These are phyloP conservation scores for Cyberlindnera bimundalis DNA, from an alignment of 805 yeast species.

Conservation along the genomic window DNA sequence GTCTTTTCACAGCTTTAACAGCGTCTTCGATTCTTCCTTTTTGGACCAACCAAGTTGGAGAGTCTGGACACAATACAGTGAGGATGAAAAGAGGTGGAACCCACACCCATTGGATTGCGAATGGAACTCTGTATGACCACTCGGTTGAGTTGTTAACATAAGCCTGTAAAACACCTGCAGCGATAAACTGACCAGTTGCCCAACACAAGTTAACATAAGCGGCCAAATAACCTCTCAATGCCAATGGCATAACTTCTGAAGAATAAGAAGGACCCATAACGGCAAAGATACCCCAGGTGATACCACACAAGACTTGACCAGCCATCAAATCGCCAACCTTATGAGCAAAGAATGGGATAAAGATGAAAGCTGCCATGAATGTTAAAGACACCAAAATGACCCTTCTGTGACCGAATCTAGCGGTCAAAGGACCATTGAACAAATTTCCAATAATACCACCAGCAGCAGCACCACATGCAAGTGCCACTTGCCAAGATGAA, in stretches of 20 bases:
- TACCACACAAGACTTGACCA: constrained; percentile 41
- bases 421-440: constrained; percentile 27
- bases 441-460: constrained; percentile 34
- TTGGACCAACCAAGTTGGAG: constrained; percentile 54
- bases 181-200: constrained; percentile 50
- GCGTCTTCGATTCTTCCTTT: constrained; percentile 43
- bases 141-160: constrained; percentile 24
- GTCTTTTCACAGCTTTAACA: constrained; percentile 29
- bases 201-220: constrained; percentile 40
- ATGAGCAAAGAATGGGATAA: constrained; percentile 39
- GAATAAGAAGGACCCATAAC: constrained; percentile 38
- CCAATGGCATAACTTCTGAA: constrained; percentile 42
- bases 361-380: constrained; percentile 35
- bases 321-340: constrained; percentile 34
- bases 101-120: constrained; percentile 62
- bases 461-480: constrained; percentile 30
- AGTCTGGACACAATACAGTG: constrained; percentile 49
- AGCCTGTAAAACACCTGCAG: constrained; percentile 48
- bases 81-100: constrained; percentile 44
- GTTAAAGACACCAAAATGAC: constrained; percentile 31
- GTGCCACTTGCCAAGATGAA: constrained; percentile 43
- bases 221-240: constrained; percentile 37
- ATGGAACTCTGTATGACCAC: constrained; percentile 50
- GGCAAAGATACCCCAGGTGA: constrained; percentile 41
- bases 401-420: constrained; percentile 36